Evolutionary conservation across 2,329 filamentous ascomycete species (phyloP), one percentile per base, ranked within the genome.

Genomic region (Scopulariopsis brevicaulis): DNA sequence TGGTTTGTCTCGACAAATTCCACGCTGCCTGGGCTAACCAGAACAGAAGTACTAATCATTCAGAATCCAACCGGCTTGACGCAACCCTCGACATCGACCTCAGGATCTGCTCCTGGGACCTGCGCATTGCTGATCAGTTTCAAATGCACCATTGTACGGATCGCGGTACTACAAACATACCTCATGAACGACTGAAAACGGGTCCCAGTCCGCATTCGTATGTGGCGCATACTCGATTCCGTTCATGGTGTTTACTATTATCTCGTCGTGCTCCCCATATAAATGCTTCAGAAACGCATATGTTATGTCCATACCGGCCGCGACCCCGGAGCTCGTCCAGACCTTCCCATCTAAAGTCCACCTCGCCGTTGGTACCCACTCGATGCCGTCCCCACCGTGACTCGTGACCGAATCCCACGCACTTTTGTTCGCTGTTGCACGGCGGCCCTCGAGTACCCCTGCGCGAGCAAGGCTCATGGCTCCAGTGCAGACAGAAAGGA

Each of bases 401-500:
- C 68, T 64, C 59, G 61, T 62, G 63, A 52, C 24, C 12, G 2
- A 22, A 25, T 48, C 34, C 55, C 55, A 86, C 0, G 73, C 69
- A 3, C 64, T 62, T 66, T 86, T 87, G 64, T 86, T 87, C 0
- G 79, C 81, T 0, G 84, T 87, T 1, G 83, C 85, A 18, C 69
- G 70, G 48, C 70, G 74, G 0, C 79, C 79, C 59, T 86, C 74
- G 15, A 87, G 66, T 0, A 85, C 64, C 0, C 83, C 83, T 0
- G 82, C 71, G 24, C 73, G 68, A 0, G 83, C 83, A 0, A 79
- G 71, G 6, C 84, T 65, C 1, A 75, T 74, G 2, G 78, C 72
- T 0, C 84, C 84, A 0, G 82, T 87, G 64, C 85, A 87, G 0
- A 87, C 76, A 0, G 80, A 84, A n/a, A 87, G 69, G 6, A 84